Evolutionary conservation across 2,329 filamentous ascomycete genomes (phyloP).

Genomic region (Trichoderma sp.): DNA sequence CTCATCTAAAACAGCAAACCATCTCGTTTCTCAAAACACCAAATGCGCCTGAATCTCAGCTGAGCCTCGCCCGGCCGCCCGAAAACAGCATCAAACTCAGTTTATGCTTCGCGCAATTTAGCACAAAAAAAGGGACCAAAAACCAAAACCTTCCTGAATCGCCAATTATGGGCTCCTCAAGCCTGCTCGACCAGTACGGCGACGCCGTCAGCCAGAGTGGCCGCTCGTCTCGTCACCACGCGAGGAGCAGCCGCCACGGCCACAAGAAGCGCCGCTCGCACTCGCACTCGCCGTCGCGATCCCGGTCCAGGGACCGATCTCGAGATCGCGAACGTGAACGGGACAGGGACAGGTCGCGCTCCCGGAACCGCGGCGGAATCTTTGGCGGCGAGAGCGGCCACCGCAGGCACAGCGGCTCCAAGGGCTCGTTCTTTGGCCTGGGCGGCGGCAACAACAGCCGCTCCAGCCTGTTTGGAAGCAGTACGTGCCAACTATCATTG

Average conservation of each 20-base stretch:
- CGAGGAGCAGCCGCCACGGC: conserved; percentile 25
- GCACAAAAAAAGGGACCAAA: not conserved
- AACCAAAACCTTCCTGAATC: not conserved
- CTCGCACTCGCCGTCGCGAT: conserved; percentile 39
- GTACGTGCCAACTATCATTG: conserved; percentile 30
- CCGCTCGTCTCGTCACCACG: conserved; percentile 30
- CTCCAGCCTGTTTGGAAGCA: conserved; percentile 46
- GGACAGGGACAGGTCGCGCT: conserved; percentile 41
- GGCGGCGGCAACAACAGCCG: conserved; percentile 45
- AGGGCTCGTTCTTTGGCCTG: conserved; percentile 48
- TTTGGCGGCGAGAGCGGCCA: conserved; percentile 37
- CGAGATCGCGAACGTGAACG: conserved; percentile 26
- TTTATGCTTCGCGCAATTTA: not conserved
- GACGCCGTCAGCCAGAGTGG: conserved; percentile 34
- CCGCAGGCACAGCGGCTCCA: conserved; percentile 42
- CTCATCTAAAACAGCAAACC: not conserved
- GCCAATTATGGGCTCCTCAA: conserved; percentile 50
- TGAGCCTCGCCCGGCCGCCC: not conserved
- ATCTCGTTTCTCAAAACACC: not conserved
- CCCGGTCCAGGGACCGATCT: conserved; percentile 38
- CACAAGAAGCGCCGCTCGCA: conserved; percentile 37
- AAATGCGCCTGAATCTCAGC: not conserved
- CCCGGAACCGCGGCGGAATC: conserved; percentile 33
- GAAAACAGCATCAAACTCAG: not conserved
- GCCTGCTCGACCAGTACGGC: conserved; percentile 36